Percentiles rank a stretch among this genome's conserved stretches.
phyloP scores from a whole-genome alignment of 345 rosid species.

The Ricinus communis region DNA sequence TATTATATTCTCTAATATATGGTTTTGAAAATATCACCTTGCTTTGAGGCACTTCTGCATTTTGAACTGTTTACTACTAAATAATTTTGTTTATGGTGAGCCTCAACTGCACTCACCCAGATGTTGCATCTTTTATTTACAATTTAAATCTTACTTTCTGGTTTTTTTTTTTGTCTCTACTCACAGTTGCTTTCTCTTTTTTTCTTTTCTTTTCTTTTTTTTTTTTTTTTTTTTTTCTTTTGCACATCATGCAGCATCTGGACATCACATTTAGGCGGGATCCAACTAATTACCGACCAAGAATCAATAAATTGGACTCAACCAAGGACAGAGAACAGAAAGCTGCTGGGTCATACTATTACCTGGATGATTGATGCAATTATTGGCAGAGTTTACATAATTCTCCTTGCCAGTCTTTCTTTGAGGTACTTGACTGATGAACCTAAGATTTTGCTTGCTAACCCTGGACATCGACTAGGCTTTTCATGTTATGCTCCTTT shows the following conservation, averaged over 20 bases:
- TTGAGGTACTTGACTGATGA: neutral
- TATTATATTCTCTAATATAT: neutral
- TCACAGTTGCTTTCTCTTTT: constrained; percentile 1
- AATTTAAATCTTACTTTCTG: neutral
- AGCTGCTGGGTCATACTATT: constrained; percentile 88
- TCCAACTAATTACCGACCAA: constrained; percentile 88
- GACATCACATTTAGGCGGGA: constrained; percentile 95
- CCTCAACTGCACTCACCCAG: neutral
- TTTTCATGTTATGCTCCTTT: neutral
- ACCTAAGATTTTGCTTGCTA: neutral
- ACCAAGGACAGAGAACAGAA: constrained; percentile 98
- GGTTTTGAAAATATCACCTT: neutral
- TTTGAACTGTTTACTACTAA: neutral
- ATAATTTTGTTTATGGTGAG: neutral
- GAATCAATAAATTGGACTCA: constrained; percentile 91
- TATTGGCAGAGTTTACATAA: neutral
- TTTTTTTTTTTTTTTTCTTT: neutral
- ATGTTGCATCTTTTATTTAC: neutral
- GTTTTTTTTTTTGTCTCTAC: neutral
- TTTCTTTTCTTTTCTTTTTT: no score
- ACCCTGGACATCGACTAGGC: neutral
- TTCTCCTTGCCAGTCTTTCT: neutral
- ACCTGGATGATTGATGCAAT: constrained; percentile 63
- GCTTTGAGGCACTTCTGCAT: neutral
- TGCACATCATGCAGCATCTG: constrained; percentile 60